These are phyloP conservation scores for Allomyces javanicus DNA, from an alignment of 192 early-diverging fungal genomes.

Conservation along the genomic window DNA sequence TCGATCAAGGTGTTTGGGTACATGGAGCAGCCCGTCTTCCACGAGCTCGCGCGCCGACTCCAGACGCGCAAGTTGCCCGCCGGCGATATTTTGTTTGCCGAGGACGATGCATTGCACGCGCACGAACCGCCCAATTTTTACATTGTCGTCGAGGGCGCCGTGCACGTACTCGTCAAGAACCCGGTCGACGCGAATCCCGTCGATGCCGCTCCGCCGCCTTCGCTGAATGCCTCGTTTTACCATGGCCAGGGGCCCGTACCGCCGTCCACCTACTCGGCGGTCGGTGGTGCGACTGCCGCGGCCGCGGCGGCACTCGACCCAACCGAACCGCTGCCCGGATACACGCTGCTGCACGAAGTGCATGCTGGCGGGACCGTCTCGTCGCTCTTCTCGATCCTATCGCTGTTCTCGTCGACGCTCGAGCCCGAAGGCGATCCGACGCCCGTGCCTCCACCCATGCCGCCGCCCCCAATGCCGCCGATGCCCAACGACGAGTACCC, in stretches of 20 bases:
- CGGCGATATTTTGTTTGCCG: constrained; percentile 59
- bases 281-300: not conserved
- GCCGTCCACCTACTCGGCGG: constrained; percentile 1
- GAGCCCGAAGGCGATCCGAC: not conserved
- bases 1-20: constrained; percentile 93
- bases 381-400: constrained; percentile 79
- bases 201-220: not conserved
- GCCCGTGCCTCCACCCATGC: too few species aligned
- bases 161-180: constrained; percentile 69
- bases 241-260: not conserved
- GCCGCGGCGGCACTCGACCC: not conserved
- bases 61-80: constrained; percentile 53
- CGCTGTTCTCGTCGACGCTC: constrained; percentile 32
- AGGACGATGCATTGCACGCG: constrained; percentile 22
- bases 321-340: constrained; percentile 9
- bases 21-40: constrained; percentile 86
- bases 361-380: constrained; percentile 76
- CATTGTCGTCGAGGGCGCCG: constrained; percentile 84
- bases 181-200: not conserved
- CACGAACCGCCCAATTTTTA: constrained; percentile 52
- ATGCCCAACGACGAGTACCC: too few species aligned
- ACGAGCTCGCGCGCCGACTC: constrained; percentile 78
- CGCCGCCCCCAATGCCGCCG: too few species aligned
- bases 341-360: constrained; percentile 69
- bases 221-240: not conserved